These are phyloP conservation scores for Mycena sp. DNA, from an alignment of 1,284 basidiomycete genomes.

Conservation along the genomic window DNA sequence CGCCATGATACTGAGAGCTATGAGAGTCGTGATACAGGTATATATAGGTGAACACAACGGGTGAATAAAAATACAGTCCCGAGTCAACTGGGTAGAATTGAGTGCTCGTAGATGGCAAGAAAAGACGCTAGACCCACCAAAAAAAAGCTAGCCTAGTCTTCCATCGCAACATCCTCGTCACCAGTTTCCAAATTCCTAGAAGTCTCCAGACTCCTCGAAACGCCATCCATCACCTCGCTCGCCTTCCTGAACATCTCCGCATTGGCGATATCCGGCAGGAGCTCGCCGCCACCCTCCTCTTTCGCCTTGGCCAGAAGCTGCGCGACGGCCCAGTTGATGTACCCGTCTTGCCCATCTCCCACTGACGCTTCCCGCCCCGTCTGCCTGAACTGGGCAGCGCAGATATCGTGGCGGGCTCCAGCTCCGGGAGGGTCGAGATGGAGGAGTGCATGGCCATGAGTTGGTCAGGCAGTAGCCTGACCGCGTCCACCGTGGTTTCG, in stretches of 20 bases:
- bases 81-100: too few species aligned
- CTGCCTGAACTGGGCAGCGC: slow-evolving; percentile 49
- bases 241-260: slow-evolving; percentile 19
- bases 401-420: slow-evolving; percentile 54
- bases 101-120: too few species aligned
- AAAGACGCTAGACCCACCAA: too few species aligned
- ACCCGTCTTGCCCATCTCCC: slow-evolving; percentile 76
- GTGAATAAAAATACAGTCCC: too few species aligned
- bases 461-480: slow-evolving; percentile 46
- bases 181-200: not conserved
- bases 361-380: slow-evolving; percentile 71
- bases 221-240: slow-evolving; percentile 22
- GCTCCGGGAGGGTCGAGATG: slow-evolving; percentile 59
- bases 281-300: slow-evolving; percentile 41
- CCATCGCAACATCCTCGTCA: slow-evolving; percentile 13
- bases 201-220: slow-evolving; percentile 3
- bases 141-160: too few species aligned
- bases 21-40: too few species aligned
- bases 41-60: too few species aligned
- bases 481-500: slow-evolving; percentile 11
- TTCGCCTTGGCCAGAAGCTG: slow-evolving; percentile 61
- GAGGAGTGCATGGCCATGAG: slow-evolving; percentile 55
- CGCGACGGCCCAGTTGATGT: slow-evolving; percentile 72
- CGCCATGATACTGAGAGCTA: too few species aligned
- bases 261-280: slow-evolving; percentile 24